Evolutionary conservation across 805 yeast species (phyloP).

Genomic region (Kodamaea kakaduensis): DNA sequence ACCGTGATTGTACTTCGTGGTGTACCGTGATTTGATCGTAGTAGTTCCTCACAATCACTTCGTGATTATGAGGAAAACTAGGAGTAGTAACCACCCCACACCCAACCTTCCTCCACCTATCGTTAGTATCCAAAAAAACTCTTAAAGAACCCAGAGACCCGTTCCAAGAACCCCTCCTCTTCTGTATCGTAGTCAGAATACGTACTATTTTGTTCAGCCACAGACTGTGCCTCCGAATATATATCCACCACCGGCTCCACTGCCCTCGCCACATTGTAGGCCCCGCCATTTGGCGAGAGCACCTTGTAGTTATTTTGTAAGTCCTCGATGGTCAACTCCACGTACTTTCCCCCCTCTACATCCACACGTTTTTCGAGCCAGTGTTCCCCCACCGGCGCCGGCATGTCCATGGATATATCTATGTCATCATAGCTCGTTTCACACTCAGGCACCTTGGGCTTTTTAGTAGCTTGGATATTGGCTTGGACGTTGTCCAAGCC

Average conservation of each 20-base stretch:
- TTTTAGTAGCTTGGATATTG: too few species aligned
- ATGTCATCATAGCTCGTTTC: slow-evolving; percentile 30
- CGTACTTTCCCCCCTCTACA: slow-evolving; percentile 46
- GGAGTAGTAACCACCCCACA: too few species aligned
- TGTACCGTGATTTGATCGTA: too few species aligned
- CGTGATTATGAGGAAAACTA: too few species aligned
- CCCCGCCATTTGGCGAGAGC: slow-evolving; percentile 40
- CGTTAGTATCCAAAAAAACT: background rate
- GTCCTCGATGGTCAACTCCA: slow-evolving; percentile 42
- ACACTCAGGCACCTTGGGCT: slow-evolving; percentile 28
- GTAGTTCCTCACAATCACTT: too few species aligned
- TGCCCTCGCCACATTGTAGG: slow-evolving; percentile 23
- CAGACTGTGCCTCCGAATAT: slow-evolving; percentile 18
- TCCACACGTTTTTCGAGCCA: slow-evolving; percentile 50
- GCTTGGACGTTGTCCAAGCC: too few species aligned
- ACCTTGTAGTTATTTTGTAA: slow-evolving; percentile 42
- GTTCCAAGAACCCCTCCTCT: background rate
- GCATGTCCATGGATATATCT: slow-evolving; percentile 42
- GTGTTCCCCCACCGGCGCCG: slow-evolving; percentile 38
- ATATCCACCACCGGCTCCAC: slow-evolving; percentile 16
- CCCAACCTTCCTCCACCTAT: background rate
- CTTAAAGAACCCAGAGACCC: slow-evolving; percentile 1
- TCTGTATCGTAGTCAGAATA: slow-evolving; percentile 20
- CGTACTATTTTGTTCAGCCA: slow-evolving; percentile 38
- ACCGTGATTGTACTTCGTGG: too few species aligned